Evolutionary conservation across 148 eudicot species (phyloP).

Genomic region (Silene conica): DNA sequence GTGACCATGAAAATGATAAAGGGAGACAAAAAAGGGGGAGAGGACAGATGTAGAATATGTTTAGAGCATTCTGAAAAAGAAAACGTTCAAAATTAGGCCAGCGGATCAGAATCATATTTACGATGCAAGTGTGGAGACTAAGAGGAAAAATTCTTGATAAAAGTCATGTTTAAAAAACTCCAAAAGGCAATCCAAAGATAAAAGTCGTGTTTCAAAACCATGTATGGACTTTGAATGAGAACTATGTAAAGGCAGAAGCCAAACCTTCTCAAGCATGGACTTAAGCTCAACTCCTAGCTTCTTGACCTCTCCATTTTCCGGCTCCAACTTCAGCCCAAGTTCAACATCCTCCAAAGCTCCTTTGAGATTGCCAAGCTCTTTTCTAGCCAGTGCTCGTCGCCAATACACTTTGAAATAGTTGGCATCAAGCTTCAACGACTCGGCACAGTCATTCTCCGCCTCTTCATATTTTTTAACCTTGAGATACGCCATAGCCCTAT

Average conservation of each 20-base stretch:
- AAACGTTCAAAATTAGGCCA: too few species aligned
- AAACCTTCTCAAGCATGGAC: slow-evolving; percentile 59
- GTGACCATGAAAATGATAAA: not conserved
- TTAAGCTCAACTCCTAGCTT: slow-evolving; percentile 58
- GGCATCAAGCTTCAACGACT: slow-evolving; percentile 78
- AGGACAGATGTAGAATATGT: too few species aligned
- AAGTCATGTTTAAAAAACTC: not conserved
- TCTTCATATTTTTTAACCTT: slow-evolving; percentile 67
- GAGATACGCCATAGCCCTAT: slow-evolving; percentile 90
- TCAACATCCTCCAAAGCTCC: too few species aligned
- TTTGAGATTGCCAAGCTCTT: too few species aligned
- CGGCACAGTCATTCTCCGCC: slow-evolving; percentile 90
- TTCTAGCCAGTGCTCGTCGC: slow-evolving; percentile 48
- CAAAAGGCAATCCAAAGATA: not conserved
- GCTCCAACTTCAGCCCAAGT: too few species aligned
- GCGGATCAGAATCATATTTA: not conserved
- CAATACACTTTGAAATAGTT: slow-evolving; percentile 81
- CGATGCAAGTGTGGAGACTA: not conserved
- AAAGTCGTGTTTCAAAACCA: not conserved
- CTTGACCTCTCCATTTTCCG: slow-evolving; percentile 33
- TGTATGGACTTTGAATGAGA: not conserved
- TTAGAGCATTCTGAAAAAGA: too few species aligned
- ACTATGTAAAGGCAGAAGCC: not conserved
- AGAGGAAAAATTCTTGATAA: not conserved
- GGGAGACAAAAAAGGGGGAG: not conserved